Evolutionary conservation across 768 basidiomycete species (phyloP), one percentile per base, ranked within the genome.

Genomic region (Amanita brunnescens): DNA sequence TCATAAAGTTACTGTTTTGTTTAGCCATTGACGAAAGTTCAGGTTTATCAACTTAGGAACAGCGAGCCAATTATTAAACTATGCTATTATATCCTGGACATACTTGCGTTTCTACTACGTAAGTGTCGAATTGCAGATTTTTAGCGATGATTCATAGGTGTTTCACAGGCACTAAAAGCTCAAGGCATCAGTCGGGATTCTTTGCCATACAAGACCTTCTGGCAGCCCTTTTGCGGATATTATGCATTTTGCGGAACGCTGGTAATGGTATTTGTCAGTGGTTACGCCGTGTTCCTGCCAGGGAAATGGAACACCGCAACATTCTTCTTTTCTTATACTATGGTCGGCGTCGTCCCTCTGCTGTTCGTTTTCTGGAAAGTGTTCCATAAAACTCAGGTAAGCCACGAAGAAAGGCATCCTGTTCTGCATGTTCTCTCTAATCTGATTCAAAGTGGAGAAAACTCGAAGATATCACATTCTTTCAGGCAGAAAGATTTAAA

Each of bases 201-300:
- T 1, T 55, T 78, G 34, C 77, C 77, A 1, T 69, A 75, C 54
- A 71, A 66, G 57, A 67, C 68, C 39, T 68, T 65, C 58, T 77
- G 72, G 74, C 77, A 78, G 52, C 77, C 77, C 3, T 77, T 76
- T 56, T 74, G 70, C 64, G 75, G 65, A 74, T 78, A 75, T 52
- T 77, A 77, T 49, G 74, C 68, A 1, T 61, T 77, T 14, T 43
- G 53, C 13, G 75, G 73, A 13, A 76, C 73, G 18, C 54, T 71
- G 16, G 62, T 64, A 0, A 76, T 77, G 75, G 68, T 73, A 14
- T 69, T 78, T 45, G 69, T 77, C 0, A 66, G 72, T 13, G 77
- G 76, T 0, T 77, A 75, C 49, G 69, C 67, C 2, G 75, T 78
- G n/a, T 77, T 78, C 55, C 68, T 78, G 7, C 75, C 75, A 18